These are phyloP conservation scores for Russula abietina DNA, from an alignment of 768 basidiomycete genomes.

Conservation along the genomic window DNA sequence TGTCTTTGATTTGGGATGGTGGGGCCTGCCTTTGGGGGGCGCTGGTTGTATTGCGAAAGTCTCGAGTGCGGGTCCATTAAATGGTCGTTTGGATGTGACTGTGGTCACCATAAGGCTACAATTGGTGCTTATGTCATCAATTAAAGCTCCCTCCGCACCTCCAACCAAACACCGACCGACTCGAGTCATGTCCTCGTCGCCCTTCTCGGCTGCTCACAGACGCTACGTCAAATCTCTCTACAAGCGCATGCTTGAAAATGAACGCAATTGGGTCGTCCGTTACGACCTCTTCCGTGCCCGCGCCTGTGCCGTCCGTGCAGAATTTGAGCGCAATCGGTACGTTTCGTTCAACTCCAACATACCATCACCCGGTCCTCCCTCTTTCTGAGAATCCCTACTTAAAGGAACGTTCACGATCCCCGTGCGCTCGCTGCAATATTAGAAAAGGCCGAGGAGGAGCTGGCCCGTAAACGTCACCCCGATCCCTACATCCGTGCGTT, in stretches of 20 bases:
- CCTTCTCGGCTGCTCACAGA: slow-evolving; percentile 71
- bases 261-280: slow-evolving; percentile 84
- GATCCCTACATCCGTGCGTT: slow-evolving; percentile 82
- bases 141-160: no score
- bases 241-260: slow-evolving; percentile 77
- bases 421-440: slow-evolving; percentile 72
- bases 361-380: slow-evolving; percentile 16
- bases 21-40: slow-evolving; percentile 64
- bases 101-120: no score
- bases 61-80: slow-evolving; percentile 75
- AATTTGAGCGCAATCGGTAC: slow-evolving; percentile 90
- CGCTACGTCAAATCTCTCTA: slow-evolving; percentile 90
- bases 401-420: slow-evolving; percentile 78
- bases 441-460: slow-evolving; percentile 68
- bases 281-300: slow-evolving; percentile 81
- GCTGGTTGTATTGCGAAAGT: slow-evolving; percentile 67
- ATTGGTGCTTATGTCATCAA: not conserved
- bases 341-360: slow-evolving; percentile 19
- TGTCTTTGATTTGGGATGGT: slow-evolving; percentile 40
- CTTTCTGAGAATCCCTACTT: not conserved
- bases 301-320: slow-evolving; percentile 81
- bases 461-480: slow-evolving; percentile 68
- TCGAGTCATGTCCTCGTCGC: slow-evolving; percentile 46
- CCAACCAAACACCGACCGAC: not conserved
- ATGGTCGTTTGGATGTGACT: no score